Evolutionary conservation across 257 asterid species (phyloP).

Genomic region (Solanum okadae): DNA sequence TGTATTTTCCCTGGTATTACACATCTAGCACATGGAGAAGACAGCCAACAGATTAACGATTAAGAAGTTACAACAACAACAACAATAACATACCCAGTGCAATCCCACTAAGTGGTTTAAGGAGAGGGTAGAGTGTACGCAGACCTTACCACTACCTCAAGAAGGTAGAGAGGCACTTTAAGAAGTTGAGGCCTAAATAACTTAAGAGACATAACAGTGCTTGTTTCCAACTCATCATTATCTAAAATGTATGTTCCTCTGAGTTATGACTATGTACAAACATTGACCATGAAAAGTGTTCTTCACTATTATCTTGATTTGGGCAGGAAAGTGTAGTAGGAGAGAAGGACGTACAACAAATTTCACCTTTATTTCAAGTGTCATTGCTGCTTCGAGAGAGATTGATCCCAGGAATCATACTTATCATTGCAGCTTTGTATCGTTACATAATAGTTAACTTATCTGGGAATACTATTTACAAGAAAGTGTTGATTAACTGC

Average conservation of each 20-base stretch:
- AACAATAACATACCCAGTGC: too few relatives aligned
- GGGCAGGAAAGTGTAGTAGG: background rate
- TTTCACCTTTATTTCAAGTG: background rate
- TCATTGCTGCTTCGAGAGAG: background rate
- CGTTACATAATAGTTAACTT: background rate
- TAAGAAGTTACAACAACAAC: background rate
- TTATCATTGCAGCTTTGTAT: background rate
- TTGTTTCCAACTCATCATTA: background rate
- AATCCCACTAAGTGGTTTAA: too few relatives aligned
- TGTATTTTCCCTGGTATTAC: background rate
- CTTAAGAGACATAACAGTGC: background rate
- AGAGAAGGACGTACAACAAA: background rate
- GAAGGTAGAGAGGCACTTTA: background rate
- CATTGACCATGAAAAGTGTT: background rate
- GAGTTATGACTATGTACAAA: background rate
- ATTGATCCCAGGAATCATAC: background rate
- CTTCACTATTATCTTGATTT: background rate
- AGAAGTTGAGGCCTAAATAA: background rate
- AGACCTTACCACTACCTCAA: background rate
- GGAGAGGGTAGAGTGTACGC: background rate
- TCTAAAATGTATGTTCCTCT: background rate
- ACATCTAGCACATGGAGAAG: background rate
- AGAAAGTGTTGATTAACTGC: background rate
- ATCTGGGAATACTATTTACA: background rate
- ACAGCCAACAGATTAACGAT: background rate